Percentiles rank a stretch among this genome's conserved stretches.
These are phyloP conservation scores for Aspergillus latus DNA, from an alignment of 2,329 filamentous ascomycete species.

Conservation along the genomic window DNA sequence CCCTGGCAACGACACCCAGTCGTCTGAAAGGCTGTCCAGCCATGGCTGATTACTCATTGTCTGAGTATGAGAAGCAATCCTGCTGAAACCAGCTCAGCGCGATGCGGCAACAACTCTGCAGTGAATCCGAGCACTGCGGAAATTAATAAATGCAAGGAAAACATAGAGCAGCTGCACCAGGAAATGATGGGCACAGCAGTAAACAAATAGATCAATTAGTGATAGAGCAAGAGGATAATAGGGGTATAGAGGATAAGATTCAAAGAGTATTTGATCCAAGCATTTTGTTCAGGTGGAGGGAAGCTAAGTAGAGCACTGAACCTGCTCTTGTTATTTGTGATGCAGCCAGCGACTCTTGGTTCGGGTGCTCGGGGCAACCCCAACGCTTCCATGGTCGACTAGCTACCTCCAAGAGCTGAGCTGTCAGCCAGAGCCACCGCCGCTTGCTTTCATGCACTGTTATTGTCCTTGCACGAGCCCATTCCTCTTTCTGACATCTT, in stretches of 20 bases:
- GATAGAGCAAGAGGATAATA: constrained; percentile 6
- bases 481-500: not conserved
- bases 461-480: not conserved
- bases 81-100: constrained; percentile 22
- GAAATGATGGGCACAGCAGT: constrained; percentile 12
- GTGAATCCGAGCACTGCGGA: constrained; percentile 20
- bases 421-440: constrained; percentile 1
- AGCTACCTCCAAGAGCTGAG: not conserved
- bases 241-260: not conserved
- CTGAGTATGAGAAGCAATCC: constrained; percentile 7
- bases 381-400: constrained; percentile 9
- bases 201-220: constrained; percentile 5
- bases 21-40: constrained; percentile 46
- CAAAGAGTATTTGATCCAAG: not conserved
- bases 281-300: constrained; percentile 3
- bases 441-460: constrained; percentile 1
- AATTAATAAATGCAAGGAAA: constrained; percentile 20
- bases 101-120: constrained; percentile 22
- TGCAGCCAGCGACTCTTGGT: constrained; percentile 11
- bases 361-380: constrained; percentile 27
- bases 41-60: constrained; percentile 42
- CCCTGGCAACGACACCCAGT: constrained; percentile 42
- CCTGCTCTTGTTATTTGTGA: constrained; percentile 14
- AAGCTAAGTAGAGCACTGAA: not conserved
- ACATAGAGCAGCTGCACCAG: constrained; percentile 19